phyloP scores from a whole-genome alignment of 2,329 filamentous ascomycete genomes.

The Dothistroma septosporum region DNA sequence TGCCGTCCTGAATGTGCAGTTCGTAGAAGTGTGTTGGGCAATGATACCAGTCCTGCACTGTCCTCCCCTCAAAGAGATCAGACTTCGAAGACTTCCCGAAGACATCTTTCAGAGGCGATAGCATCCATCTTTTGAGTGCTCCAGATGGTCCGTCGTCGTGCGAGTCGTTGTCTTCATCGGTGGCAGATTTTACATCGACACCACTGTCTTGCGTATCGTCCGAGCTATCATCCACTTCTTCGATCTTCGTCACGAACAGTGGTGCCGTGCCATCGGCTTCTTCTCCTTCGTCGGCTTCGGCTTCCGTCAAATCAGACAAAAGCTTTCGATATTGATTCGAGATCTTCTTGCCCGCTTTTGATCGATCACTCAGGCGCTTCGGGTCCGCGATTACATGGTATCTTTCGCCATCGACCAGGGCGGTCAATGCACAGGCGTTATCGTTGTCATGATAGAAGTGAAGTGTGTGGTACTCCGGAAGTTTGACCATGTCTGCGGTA shows the following conservation, averaged over 20 bases:
- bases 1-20: slow-evolving; percentile 24
- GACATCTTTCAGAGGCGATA: slow-evolving; percentile 23
- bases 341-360: slow-evolving; percentile 19
- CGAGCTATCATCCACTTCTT: slow-evolving; percentile 17
- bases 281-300: slow-evolving; percentile 11
- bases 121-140: slow-evolving; percentile 32
- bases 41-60: slow-evolving; percentile 33
- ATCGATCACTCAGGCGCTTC: slow-evolving; percentile 21
- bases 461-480: slow-evolving; percentile 29
- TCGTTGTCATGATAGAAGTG: slow-evolving; percentile 34
- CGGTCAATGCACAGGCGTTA: slow-evolving; percentile 32
- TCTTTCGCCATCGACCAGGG: slow-evolving; percentile 28
- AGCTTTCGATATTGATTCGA: slow-evolving; percentile 25
- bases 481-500: slow-evolving; percentile 17
- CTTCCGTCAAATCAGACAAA: slow-evolving; percentile 22
- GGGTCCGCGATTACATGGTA: slow-evolving; percentile 35
- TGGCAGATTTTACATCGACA: slow-evolving; percentile 21
- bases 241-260: slow-evolving; percentile 19
- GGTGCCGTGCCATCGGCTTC: slow-evolving; percentile 14
- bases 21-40: slow-evolving; percentile 30
- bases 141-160: slow-evolving; percentile 14
- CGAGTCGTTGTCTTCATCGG: slow-evolving; percentile 22
- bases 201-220: slow-evolving; percentile 28
- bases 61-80: slow-evolving; percentile 10
- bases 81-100: slow-evolving; percentile 13